These are phyloP conservation scores for Mortierella sp. DNA, from an alignment of 371 early-diverging fungal genomes.

Conservation along the genomic window DNA sequence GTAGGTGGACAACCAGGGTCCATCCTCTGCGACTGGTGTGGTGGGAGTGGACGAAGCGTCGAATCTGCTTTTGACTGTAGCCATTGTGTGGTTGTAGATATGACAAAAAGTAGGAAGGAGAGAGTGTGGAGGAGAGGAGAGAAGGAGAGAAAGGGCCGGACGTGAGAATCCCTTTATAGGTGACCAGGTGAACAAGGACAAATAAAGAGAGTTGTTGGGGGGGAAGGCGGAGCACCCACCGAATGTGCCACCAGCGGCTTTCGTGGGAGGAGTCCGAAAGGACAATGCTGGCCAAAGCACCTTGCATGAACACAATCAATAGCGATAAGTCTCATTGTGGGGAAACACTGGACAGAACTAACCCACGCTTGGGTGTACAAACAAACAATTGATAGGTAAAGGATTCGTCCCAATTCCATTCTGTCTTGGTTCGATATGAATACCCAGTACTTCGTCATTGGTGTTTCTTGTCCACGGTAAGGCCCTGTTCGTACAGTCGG, in stretches of 20 bases:
- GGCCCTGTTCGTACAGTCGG: constrained; percentile 23
- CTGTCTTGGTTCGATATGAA: too few relatives aligned
- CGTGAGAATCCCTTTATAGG: too few relatives aligned
- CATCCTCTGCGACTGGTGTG: constrained; percentile 2
- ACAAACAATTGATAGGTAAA: neutral
- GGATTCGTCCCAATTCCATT: neutral
- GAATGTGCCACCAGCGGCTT: neutral
- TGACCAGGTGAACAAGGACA: too few relatives aligned
- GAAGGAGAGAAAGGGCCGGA: neutral
- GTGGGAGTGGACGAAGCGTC: constrained; percentile 11
- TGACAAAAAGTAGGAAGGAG: neutral
- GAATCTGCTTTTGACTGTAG: constrained; percentile 22
- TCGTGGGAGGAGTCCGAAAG: neutral
- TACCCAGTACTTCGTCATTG: constrained; percentile 1
- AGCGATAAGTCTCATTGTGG: constrained; percentile 14
- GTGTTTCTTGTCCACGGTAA: constrained; percentile 10
- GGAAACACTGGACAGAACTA: too few relatives aligned
- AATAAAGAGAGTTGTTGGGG: constrained; percentile 3
- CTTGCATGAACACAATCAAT: neutral
- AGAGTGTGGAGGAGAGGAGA: neutral
- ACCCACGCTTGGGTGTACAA: constrained; percentile 14
- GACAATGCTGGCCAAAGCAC: constrained; percentile 11
- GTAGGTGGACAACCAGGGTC: constrained; percentile 32
- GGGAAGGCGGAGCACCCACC: neutral
- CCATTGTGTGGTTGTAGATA: constrained; percentile 13